phyloP scores from a whole-genome alignment of 257 asterid genomes.

The Petunia axillaris region DNA sequence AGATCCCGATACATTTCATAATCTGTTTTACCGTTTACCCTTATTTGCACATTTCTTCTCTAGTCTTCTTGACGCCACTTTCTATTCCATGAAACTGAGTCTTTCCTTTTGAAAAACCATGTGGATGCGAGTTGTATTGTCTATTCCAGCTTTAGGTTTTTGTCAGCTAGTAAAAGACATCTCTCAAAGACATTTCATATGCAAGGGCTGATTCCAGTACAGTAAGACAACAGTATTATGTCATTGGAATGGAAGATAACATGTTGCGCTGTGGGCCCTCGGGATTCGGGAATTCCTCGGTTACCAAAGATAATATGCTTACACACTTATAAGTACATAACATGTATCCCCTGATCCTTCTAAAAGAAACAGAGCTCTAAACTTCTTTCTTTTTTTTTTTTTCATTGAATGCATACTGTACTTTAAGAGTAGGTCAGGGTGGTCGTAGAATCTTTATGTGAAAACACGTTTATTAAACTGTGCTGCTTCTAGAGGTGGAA shows the following conservation, averaged over 20 bases:
- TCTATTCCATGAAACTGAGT: neutral
- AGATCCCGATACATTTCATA: neutral
- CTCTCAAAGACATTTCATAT: neutral
- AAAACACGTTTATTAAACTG: neutral
- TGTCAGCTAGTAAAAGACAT: neutral
- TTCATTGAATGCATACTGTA: neutral
- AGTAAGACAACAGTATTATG: neutral
- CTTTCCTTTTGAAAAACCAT: neutral
- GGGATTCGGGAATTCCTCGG: too few relatives aligned
- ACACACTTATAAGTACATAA: too few relatives aligned
- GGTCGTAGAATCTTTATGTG: neutral
- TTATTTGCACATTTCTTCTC: neutral
- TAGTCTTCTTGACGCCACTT: neutral
- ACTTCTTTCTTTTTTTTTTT: too few relatives aligned
- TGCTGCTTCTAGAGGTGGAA: neutral
- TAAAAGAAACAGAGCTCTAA: too few relatives aligned
- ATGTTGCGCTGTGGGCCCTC: too few relatives aligned
- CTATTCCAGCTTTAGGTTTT: conserved; percentile 7
- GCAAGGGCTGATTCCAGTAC: neutral
- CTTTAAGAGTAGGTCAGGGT: neutral
- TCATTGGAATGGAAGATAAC: neutral
- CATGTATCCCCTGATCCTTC: too few relatives aligned
- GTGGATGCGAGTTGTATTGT: neutral
- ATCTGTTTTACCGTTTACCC: neutral
- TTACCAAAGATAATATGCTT: too few relatives aligned